phyloP scores from a whole-genome alignment of 352 stramenopile species.

The Blastocystis sp. region DNA sequence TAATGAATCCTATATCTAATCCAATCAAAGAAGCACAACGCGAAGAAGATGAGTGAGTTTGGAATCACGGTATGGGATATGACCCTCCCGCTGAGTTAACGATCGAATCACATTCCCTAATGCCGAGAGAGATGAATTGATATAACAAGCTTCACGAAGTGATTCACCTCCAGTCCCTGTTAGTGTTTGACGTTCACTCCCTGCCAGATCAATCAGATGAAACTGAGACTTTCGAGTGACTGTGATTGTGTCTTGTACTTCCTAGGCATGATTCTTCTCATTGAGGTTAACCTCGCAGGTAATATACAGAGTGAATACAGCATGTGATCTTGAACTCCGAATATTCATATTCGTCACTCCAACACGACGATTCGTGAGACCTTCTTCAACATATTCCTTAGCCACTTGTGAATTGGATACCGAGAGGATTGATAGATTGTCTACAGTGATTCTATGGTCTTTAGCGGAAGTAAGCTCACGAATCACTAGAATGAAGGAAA shows the following conservation, averaged over 20 bases:
- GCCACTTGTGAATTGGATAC: neutral
- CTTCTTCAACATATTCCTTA: neutral
- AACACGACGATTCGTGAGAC: slow-evolving; percentile 40
- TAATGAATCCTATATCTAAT: slow-evolving; percentile 74
- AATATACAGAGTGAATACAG: slow-evolving; percentile 44
- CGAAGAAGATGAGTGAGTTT: slow-evolving; percentile 80
- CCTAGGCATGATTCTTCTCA: neutral
- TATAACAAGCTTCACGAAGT: slow-evolving; percentile 64
- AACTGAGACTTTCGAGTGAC: slow-evolving; percentile 53
- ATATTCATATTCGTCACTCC: slow-evolving; percentile 59
- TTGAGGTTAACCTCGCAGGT: neutral
- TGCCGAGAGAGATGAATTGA: slow-evolving; percentile 65
- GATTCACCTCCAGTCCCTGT: slow-evolving; percentile 57
- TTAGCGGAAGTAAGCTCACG: neutral
- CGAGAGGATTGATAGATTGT: slow-evolving; percentile 14
- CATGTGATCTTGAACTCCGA: slow-evolving; percentile 33
- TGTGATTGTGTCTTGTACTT: slow-evolving; percentile 40
- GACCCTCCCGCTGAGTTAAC: slow-evolving; percentile 28
- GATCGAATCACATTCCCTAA: slow-evolving; percentile 65
- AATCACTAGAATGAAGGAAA: slow-evolving; percentile 23
- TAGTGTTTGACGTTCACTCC: slow-evolving; percentile 59
- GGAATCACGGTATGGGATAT: slow-evolving; percentile 66
- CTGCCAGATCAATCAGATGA: slow-evolving; percentile 64
- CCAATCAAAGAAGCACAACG: neutral
- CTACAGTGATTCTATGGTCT: slow-evolving; percentile 18